phyloP scores from a whole-genome alignment of 805 yeast species.

The Pichia thaimueangensis region DNA sequence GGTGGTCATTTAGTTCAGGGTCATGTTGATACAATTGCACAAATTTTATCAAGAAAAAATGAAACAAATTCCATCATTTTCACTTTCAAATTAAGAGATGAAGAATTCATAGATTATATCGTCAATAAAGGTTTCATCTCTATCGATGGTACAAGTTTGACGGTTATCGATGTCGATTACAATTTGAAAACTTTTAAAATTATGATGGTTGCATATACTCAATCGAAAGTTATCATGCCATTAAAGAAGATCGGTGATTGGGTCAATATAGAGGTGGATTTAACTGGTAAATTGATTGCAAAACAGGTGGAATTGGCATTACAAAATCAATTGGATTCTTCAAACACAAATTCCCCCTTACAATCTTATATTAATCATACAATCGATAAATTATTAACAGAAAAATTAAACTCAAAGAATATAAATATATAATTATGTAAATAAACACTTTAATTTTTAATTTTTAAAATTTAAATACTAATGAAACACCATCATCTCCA shows the following conservation, averaged over 20 bases:
- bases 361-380: conserved; percentile 42
- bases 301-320: conserved; percentile 66
- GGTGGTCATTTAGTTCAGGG: conserved; percentile 99
- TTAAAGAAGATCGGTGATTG: conserved; percentile 50
- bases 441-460: neutral
- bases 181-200: conserved; percentile 56
- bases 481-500: conserved; percentile 93
- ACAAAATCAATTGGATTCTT: conserved; percentile 44
- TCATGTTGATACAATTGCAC: conserved; percentile 87
- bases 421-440: neutral
- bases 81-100: conserved; percentile 66
- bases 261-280: conserved; percentile 91
- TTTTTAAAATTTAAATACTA: conserved; percentile 46
- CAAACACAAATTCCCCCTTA: conserved; percentile 39
- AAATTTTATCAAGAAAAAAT: conserved; percentile 41
- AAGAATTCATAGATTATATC: conserved; percentile 57
- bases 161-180: conserved; percentile 76
- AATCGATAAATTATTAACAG: conserved; percentile 30
- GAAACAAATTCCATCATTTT: conserved; percentile 77
- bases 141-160: conserved; percentile 88
- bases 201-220: conserved; percentile 90
- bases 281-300: conserved; percentile 87
- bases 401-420: conserved; percentile 26
- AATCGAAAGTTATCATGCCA: conserved; percentile 70
- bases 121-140: conserved; percentile 95